Base-by-base conservation (phyloP, 495 filamentous ascomycete species). In the Neurospora discreta region DNA sequence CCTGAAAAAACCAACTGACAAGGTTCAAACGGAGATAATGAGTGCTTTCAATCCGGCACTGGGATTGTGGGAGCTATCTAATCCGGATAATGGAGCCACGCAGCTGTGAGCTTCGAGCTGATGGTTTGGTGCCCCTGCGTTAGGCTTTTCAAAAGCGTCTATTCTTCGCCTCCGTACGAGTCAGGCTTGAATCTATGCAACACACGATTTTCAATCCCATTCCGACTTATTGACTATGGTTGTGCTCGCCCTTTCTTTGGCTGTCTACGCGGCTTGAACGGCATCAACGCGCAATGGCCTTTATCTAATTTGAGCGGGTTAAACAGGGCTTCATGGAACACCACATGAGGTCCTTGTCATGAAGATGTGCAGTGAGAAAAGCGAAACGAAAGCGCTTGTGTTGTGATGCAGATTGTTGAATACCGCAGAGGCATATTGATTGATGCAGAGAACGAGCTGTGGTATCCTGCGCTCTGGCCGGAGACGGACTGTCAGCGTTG, bases 241-340 rank as follows among this genome's bases (percentile, higher is more conserved):
- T 33, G 30, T 65, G 52, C 26, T 65, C 26, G 52, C 26, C 52
- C 9, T 65, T 26, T 65, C 5, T 65, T 9, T 33, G 23, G 52
- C 26, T 33, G 7, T 33, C 52, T 33, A 65, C 52, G 52, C 52
- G 30, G 52, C 23, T 16, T 60, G 52, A 16, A 60, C 52, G 52
- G 26, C 52, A 65, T 65, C 52, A 65, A 65, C 16, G 69, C 33
- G n/a, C 9, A 52, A 71, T 18, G 26, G 73, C 68, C 70, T 72
- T 43, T 74, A 73, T 74, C 70, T 79, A 71, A 76, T 76, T 73
- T 71, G 68, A 70, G 72, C 72, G 74, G 78, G 73, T 74, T 75
- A 77, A 75, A 75, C 73, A 46, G 69, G 65, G 67, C 71, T 71
- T 41, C 60, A 58, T 38, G 71, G 70, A 78, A 71, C 20, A 70